Evolutionary conservation across 768 basidiomycete species (phyloP), one percentile per base, ranked within the genome.

Genomic region (Boletus edulis): DNA sequence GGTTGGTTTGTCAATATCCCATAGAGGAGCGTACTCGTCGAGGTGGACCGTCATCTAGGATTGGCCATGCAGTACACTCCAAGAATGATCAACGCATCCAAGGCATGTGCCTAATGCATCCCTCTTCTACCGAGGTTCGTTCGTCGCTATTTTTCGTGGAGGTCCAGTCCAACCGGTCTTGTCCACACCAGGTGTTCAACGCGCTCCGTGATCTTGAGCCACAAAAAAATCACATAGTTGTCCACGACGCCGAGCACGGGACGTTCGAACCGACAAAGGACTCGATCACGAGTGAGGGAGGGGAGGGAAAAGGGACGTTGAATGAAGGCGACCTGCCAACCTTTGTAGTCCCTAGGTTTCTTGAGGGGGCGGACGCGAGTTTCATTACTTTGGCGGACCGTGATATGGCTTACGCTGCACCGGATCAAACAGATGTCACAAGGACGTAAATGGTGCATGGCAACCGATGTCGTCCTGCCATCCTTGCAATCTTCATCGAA

Each of bases 1-100:
- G 85, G 0, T 72, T 89, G 38, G 58, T 71, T 3, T 90, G 88
- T 69, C 80, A 83, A 45, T 90, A 91, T 62, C 82, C 46, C 22
- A 22, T 22, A 22, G 86, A 87, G 71, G 81, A 85, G 3, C 75
- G 20, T 20, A 20, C 29, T 9, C 44, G 39, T 38, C 49, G 35
- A 27, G 27, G 27, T 8, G 27, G 27, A 27, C 27, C 27, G 27
- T 27, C 27, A 8, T 8, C 27, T 27, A 27, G 5, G 27, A 27
- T 27, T 27, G 27, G 7, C 27, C 27, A 27, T 9, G 7, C 27
- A 27, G 22, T 31, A 1, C 15, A 22, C 15, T 24, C 22, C 13
- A 9, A 13, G n/a, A 20, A 38, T 37, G 46, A 27, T 17, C n/a
- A 13, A n/a, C 12, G 15, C 24, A 34, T 34, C 29, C 17, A 34